These are phyloP conservation scores for Penicillium longicatenatum DNA, from an alignment of 495 filamentous ascomycete genomes.

Conservation along the genomic window DNA sequence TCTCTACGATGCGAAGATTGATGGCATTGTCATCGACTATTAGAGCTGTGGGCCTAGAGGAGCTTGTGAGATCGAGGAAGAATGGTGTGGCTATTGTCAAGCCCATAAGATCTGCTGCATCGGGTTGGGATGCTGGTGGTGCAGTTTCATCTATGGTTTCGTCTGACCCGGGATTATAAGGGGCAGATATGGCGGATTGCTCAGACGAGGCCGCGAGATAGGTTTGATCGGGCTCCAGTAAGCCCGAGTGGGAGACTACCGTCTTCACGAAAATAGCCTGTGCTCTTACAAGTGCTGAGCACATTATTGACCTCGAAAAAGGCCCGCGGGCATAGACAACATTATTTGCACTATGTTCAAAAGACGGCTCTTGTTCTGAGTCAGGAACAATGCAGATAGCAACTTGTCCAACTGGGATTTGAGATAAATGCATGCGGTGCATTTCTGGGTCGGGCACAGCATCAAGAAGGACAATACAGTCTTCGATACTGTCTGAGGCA, in stretches of 20 bases:
- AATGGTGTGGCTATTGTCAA: neutral
- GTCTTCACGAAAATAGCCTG: neutral
- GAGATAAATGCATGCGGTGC: conserved; percentile 5
- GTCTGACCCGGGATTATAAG: neutral
- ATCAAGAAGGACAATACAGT: conserved; percentile 13
- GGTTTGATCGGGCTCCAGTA: neutral
- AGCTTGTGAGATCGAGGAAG: no score
- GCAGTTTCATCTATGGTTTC: neutral
- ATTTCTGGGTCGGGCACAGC: conserved; percentile 3
- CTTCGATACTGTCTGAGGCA: neutral
- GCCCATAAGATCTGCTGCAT: neutral
- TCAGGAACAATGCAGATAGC: conserved; percentile 18
- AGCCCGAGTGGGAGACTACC: neutral
- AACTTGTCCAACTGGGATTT: conserved; percentile 9
- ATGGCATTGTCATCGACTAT: conserved; percentile 22
- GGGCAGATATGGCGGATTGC: neutral
- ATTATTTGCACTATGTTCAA: conserved; percentile 4
- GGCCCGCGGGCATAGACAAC: neutral
- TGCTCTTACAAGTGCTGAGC: neutral
- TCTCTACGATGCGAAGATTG: conserved; percentile 21
- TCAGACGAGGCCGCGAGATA: neutral
- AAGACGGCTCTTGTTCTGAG: neutral
- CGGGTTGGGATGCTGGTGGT: neutral
- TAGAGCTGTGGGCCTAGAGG: conserved; percentile 6
- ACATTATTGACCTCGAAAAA: neutral